A percentile compares a stretch with the other conserved stretches of the same genome.
These are phyloP conservation scores for Colletotrichum tropicale DNA, from an alignment of 2,329 filamentous ascomycete genomes.

Conservation along the genomic window DNA sequence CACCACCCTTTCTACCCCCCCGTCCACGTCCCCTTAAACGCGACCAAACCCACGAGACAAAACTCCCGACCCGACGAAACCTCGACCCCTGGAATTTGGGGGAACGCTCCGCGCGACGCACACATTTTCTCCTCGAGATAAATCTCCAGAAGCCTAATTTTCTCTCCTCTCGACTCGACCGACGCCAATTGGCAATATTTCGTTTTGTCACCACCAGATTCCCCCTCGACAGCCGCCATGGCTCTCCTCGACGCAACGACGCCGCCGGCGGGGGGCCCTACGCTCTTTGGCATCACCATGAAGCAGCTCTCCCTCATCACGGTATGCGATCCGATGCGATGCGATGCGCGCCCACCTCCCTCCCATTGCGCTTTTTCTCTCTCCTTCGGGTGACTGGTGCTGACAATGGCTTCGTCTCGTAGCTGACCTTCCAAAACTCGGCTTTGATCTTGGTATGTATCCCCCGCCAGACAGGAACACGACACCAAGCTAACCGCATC, in stretches of 20 bases:
- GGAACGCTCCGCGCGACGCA: background rate
- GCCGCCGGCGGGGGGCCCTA: constrained; percentile 44
- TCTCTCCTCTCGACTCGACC: background rate
- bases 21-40: background rate
- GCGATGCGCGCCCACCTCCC: background rate
- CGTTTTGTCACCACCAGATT: background rate
- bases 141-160: background rate
- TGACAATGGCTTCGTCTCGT: constrained; percentile 21
- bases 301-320: constrained; percentile 67
- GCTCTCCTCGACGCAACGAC: constrained; percentile 43
- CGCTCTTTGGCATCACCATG: constrained; percentile 65
- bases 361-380: no score
- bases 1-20: background rate
- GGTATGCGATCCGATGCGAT: constrained; percentile 18
- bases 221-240: constrained; percentile 34
- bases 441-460: constrained; percentile 68
- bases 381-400: background rate
- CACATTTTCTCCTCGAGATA: background rate
- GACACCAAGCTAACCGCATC: background rate
- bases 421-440: constrained; percentile 82
- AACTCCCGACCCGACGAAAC: background rate
- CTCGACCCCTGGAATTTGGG: background rate
- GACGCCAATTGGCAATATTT: background rate
- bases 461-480: background rate
- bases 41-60: constrained; percentile 6